phyloP scores from a whole-genome alignment of 352 stramenopile species.

The Blastocystis sp. region DNA sequence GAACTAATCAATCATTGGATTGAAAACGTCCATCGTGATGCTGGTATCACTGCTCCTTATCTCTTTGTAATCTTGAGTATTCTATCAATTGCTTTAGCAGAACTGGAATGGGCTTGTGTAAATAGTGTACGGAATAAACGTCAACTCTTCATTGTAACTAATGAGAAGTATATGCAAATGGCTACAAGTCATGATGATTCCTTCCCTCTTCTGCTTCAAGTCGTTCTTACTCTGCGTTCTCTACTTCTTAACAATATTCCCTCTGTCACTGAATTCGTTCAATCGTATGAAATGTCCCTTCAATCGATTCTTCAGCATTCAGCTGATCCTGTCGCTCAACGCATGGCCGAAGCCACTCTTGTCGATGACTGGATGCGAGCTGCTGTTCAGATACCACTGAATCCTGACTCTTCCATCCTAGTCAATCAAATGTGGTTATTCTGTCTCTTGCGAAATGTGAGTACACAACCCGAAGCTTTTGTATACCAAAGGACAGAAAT shows the following conservation, averaged over 20 bases:
- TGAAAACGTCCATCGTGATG: neutral
- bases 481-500: neutral
- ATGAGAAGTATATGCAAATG: neutral
- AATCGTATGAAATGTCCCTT: neutral
- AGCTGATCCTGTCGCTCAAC: neutral
- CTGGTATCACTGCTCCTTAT: neutral
- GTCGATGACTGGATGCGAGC: neutral
- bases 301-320: neutral
- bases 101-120: slow-evolving; percentile 24
- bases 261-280: neutral
- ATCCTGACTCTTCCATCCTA: too few species aligned
- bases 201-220: slow-evolving; percentile 22
- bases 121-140: slow-evolving; percentile 23
- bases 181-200: slow-evolving; percentile 38
- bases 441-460: neutral
- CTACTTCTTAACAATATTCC: neutral
- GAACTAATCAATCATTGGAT: slow-evolving; percentile 7
- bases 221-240: neutral
- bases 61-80: slow-evolving; percentile 15
- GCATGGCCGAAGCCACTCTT: neutral
- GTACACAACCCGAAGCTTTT: neutral
- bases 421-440: neutral
- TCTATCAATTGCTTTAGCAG: neutral
- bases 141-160: neutral
- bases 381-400: neutral